Base-by-base conservation (phyloP, 1,284 basidiomycete genomes). In the Cutaneotrichosporon dermatis region DNA sequence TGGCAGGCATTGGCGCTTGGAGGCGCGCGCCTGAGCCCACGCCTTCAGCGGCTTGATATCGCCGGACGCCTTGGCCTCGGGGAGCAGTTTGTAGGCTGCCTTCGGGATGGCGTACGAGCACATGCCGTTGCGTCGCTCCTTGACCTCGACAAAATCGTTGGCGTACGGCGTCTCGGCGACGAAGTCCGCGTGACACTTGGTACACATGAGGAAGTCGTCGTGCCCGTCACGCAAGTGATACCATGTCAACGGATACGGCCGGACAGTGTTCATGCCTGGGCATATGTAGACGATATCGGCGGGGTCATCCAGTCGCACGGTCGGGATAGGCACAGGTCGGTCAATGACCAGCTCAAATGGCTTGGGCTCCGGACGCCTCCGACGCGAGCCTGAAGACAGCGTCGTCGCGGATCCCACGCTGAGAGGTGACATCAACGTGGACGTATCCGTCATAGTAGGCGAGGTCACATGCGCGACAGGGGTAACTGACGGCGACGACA, bases 161-260 rank as follows among this genome's bases (percentile, higher is more conserved):
- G 16, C 50, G 16, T 25, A 41, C 5, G 37, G 50, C 9, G 39
- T 51, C 10, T 33, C 50, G 4, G 50, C 50, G 4, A 51, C 37
- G 37, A 51, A 41, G 39, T 51, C 50, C 15, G n/a, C 13, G 39
- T 51, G 50, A 16, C 50, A 51, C 39, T 51, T 51, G 15, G 37
- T 41, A 16, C 50, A 51, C 50, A 51, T 41, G 11, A 51, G 50
- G 50, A 51, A 51, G 25, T 40, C 39, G 1, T 40, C 39, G 11
- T 4, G 4, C 6, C 37, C 37, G 16, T 15, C 37, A 6, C 50
- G 37, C 37, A 51, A 16, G 16, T 40, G 50, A 33, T 40, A 51
- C 50, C 50, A 51, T 42, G 37, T 41, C 39, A 51, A 36, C 4
- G 37, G 50, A 10, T 41, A 51, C 2, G 16, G 15, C n/a, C 50